Percentiles rank a stretch among this genome's conserved stretches.
Evolutionary conservation across 164 flowering plant genomes (phyloP).

Genomic region (Nymphaea colorata): DNA sequence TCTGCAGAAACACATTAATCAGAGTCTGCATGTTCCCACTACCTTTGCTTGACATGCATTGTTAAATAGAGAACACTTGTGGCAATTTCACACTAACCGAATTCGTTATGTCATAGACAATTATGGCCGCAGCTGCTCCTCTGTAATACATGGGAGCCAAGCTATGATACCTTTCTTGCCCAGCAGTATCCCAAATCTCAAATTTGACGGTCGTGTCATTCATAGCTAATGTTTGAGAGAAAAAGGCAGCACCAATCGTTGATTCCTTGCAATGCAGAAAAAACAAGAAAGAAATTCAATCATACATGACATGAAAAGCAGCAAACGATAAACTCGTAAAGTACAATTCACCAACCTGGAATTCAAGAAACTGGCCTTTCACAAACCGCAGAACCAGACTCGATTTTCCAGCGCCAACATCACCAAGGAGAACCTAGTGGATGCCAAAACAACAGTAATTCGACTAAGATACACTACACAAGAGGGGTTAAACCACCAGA

Average conservation of each 20-base stretch:
- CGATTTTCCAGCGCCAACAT: conserved; percentile 60
- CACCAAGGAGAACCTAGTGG: conserved; percentile 53
- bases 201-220: conserved; percentile 46
- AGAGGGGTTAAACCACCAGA: background rate
- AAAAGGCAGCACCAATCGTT: conserved; percentile 62
- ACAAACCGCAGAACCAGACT: conserved; percentile 53
- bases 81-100: conserved; percentile 13
- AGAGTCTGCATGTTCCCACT: no score
- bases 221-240: conserved; percentile 39
- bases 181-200: conserved; percentile 72
- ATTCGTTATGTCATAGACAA: conserved; percentile 51
- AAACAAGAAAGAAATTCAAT: background rate
- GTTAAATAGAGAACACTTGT: no score
- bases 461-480: background rate
- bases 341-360: conserved; percentile 21
- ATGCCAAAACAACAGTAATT: background rate
- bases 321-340: background rate
- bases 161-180: conserved; percentile 58
- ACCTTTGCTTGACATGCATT: no score
- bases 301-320: background rate
- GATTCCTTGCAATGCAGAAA: conserved; percentile 30
- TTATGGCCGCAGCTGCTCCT: conserved; percentile 57
- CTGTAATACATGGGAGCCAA: conserved; percentile 68
- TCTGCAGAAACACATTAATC: no score
- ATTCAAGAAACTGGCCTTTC: conserved; percentile 48